Conservation (phyloP, 345 rosid species). For the Camelina neglecta region DNA sequence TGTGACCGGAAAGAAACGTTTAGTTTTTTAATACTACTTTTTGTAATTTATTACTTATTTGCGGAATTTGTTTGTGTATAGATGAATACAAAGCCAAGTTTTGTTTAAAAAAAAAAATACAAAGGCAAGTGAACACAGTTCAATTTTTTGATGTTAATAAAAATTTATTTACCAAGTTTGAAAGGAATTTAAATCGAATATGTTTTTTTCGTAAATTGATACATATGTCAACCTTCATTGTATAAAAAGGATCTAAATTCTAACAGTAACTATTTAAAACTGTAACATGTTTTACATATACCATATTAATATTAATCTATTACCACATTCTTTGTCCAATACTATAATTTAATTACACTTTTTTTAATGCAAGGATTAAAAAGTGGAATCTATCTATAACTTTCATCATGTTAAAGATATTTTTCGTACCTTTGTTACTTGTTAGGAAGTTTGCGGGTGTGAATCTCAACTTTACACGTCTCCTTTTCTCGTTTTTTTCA, state of each 20-base stretch:
- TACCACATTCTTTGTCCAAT: background rate
- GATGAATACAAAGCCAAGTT: background rate
- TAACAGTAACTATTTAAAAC: background rate
- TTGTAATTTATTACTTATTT: too few relatives aligned
- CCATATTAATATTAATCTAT: background rate
- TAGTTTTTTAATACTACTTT: too few relatives aligned
- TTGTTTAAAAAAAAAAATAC: too few relatives aligned
- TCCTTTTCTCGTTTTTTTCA: background rate
- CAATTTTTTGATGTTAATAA: background rate
- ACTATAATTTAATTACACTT: background rate
- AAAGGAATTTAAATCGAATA: background rate
- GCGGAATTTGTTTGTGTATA: too few relatives aligned
- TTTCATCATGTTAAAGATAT: background rate
- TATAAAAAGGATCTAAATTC: background rate
- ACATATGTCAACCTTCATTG: background rate
- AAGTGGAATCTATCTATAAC: background rate
- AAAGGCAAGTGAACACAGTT: background rate
- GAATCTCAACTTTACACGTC: slow-evolving; percentile 1
- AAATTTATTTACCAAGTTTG: background rate
- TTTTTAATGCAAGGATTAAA: background rate
- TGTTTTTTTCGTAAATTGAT: background rate
- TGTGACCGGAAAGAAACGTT: too few relatives aligned
- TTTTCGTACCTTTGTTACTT: background rate
- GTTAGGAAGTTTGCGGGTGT: background rate
- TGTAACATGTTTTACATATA: background rate